Evolutionary conservation across 805 yeast species (phyloP).

Genomic region (Saccharomycopsis sp.): DNA sequence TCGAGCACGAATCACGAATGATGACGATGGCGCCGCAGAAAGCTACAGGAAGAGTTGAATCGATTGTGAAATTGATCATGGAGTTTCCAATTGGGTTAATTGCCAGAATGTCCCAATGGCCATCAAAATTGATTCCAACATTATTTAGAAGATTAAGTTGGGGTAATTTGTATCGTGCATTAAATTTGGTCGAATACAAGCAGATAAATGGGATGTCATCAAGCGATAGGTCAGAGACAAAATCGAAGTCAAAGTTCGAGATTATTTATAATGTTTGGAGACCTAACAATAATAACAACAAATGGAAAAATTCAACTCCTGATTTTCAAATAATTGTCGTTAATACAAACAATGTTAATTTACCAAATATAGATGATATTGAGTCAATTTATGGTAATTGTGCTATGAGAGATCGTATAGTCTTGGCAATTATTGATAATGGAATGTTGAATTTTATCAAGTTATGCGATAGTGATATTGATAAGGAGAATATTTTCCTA

Average conservation of each 20-base stretch:
- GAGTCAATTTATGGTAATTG: constrained; percentile 24
- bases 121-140: constrained; percentile 39
- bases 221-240: too few species aligned
- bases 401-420: constrained; percentile 33
- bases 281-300: constrained; percentile 55
- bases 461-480: constrained; percentile 3
- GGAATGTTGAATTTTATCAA: constrained; percentile 53
- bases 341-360: constrained; percentile 30
- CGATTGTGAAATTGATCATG: background rate
- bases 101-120: too few species aligned
- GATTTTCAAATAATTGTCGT: constrained; percentile 56
- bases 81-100: too few species aligned
- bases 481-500: constrained; percentile 7
- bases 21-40: background rate
- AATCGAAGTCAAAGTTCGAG: constrained; percentile 26
- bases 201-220: too few species aligned
- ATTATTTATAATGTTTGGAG: constrained; percentile 62
- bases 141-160: constrained; percentile 38
- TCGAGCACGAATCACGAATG: background rate
- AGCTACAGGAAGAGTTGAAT: background rate
- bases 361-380: constrained; percentile 24
- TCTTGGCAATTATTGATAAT: constrained; percentile 50
- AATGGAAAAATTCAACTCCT: constrained; percentile 33
- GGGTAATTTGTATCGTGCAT: too few species aligned
- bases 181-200: too few species aligned